Evolutionary conservation across 2,329 filamentous ascomycete species (phyloP), one percentile per base, ranked within the genome.

Genomic region (Colletotrichum theobromicola): DNA sequence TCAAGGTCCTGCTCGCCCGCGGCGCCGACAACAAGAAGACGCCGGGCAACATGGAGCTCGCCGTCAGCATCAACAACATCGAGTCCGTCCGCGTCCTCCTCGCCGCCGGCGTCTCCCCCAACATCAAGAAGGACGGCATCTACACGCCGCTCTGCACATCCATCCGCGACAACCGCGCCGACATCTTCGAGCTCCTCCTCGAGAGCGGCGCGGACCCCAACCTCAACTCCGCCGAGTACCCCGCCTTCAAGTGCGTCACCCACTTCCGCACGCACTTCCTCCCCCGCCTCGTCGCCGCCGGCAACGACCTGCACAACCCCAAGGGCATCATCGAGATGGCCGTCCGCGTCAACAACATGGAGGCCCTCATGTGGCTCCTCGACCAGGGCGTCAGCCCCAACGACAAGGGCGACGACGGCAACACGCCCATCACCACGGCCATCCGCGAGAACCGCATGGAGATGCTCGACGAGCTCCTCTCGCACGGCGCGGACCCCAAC

Each of bases 141-240:
- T 94, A 93, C 81, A 94, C 92, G 0, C 92, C 92, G 0, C 85
- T 94, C 0, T 94, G 92, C 83, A 91, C 92, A 0, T 87, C 92
- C 1, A 94, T 94, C 76, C 91, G 92, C 26, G 92, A 94, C 81
- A 90, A 94, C 79, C 88, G 90, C 62, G 80, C 84, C 26, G 90
- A 93, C 16, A 90, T 94, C 46, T 87, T 94, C 64, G 84, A 89
- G 16, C 87, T 93, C 15, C 86, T 94, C 5, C 84, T 92, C 18
- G 80, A 81, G 63, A 87, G 87, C 77, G 88, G 90, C 5, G 92
- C 92, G 1, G 89, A 93, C 75, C 90, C 92, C 16, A 94, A 94
- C 77, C 81, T 91, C 0, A 87, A 87, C 8, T 91, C 91, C 1
- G 88, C 89, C 60, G 92, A 94, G 79, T 93, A 92, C 78, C 92